Evolutionary conservation across 371 early-diverging fungal species (phyloP), one percentile per base, ranked within the genome.

Genomic region (Phascolomyces articulosus): DNA sequence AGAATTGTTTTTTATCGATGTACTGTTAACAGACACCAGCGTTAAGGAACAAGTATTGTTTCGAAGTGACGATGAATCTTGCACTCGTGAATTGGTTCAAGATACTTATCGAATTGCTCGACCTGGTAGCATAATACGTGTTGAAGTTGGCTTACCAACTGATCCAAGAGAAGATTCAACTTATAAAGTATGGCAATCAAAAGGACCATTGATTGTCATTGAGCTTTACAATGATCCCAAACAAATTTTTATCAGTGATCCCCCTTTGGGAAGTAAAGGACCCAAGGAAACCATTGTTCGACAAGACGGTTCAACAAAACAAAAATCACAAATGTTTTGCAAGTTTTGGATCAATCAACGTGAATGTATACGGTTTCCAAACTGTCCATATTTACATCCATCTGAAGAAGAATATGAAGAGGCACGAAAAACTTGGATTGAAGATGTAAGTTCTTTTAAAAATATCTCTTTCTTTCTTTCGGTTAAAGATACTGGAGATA

Each of bases 331-430:
- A 40, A 62, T 78, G 31, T 67, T 69, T 40, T 86, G 86, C 64
- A 86, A 84, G 53, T 86, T 79, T 63, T 86, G 86, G 86, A 60
- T 86, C 55, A 86, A 84, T 34, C 78, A 83, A 27, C 80, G 83
- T 4, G 73, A 69, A 16, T 86, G 86, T 56, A 60, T 65, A 31
- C 77, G 73, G 31, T 68, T 71, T 0, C 70, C 76, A 2, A 51
- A 64, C 0, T 85, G 86, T 59, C 66, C 66, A 4, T 84, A 82
- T 57, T 71, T 73, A 65, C 86, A 86, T 65, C 83, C 84, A 47
- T 66, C 68, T 0, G 78, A 67, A 18, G 66, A 72, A 15, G 74
- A 55, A 2, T 73, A 75, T 60, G 58, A 66, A 21, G 20, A 48
- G n/a, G 71, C 71, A 31, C 61, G 74, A 44, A 58, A 66, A 40